A percentile compares a stretch with the other conserved stretches of the same genome.
These are phyloP conservation scores for Puccinia polysora DNA, from an alignment of 1,284 basidiomycete species.

Conservation along the genomic window DNA sequence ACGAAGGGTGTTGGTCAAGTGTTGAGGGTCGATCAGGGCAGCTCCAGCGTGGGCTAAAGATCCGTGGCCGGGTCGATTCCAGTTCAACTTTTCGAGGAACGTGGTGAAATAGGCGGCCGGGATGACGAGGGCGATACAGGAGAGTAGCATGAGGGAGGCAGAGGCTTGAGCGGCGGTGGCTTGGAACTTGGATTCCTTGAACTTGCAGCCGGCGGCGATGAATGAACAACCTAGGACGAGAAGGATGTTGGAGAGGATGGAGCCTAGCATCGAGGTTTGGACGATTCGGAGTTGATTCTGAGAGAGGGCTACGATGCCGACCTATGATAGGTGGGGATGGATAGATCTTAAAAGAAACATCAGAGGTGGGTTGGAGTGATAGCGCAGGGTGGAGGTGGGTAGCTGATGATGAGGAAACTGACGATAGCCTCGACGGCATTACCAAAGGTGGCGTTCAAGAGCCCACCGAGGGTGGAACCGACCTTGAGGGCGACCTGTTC, in stretches of 20 bases:
- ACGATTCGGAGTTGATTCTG: conserved; percentile 78
- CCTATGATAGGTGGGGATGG: too few relatives aligned
- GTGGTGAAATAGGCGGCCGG: conserved; percentile 50
- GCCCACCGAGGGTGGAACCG: conserved; percentile 74
- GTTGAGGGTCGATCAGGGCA: conserved; percentile 26
- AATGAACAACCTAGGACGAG: conserved; percentile 82
- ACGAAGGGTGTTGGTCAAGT: conserved; percentile 55
- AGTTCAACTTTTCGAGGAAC: conserved; percentile 45
- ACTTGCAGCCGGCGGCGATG: conserved; percentile 64
- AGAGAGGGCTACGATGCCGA: conserved; percentile 70
- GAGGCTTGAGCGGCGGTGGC: conserved; percentile 78
- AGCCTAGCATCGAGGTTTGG: conserved; percentile 74
- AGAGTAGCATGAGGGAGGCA: conserved; percentile 52
- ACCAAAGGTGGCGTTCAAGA: conserved; percentile 76
- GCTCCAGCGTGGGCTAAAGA: too few relatives aligned
- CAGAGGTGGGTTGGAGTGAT: not conserved
- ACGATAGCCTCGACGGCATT: conserved; percentile 60
- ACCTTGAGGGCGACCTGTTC: conserved; percentile 65
- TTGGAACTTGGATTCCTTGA: conserved; percentile 68
- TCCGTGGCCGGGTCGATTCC: too few relatives aligned
- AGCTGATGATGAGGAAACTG: not conserved
- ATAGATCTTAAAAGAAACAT: not conserved
- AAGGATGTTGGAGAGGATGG: conserved; percentile 80
- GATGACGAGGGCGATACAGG: conserved; percentile 49
- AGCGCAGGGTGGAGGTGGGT: not conserved